A percentile compares a stretch with the other conserved stretches of the same genome.
Evolutionary conservation across 139 green algal species (phyloP).

Genomic region (Yamagishiella unicocca): DNA sequence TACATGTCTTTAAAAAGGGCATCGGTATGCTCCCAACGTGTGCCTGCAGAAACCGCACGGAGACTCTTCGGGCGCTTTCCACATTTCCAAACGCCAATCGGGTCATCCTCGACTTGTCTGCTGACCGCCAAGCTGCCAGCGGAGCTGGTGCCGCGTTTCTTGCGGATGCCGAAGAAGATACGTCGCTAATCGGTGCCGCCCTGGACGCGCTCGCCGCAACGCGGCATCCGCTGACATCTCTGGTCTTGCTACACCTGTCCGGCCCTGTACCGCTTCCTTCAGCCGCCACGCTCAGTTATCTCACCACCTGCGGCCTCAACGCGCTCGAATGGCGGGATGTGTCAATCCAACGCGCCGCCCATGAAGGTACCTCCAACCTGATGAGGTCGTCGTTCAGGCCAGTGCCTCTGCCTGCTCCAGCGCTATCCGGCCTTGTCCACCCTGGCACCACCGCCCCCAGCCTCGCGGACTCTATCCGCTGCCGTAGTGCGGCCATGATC

Average conservation of each 20-base stretch:
- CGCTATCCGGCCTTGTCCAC: neutral
- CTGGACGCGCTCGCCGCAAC: neutral
- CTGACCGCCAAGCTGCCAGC: too few relatives aligned
- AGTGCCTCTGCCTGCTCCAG: too few relatives aligned
- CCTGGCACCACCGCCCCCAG: too few relatives aligned
- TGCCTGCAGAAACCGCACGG: neutral
- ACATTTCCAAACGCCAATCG: neutral
- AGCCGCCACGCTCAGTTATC: neutral
- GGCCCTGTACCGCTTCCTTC: neutral
- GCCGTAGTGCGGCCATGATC: neutral
- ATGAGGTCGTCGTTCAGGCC: neutral
- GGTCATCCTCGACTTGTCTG: neutral
- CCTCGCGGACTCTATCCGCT: neutral
- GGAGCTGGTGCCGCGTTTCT: too few relatives aligned
- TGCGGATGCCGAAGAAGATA: too few relatives aligned
- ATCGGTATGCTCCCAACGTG: too few relatives aligned
- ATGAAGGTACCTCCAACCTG: neutral
- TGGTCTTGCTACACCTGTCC: neutral
- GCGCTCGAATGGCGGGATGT: neutral
- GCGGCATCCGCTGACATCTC: neutral
- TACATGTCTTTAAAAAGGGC: too few relatives aligned
- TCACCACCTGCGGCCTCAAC: neutral
- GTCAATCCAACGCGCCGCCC: constrained; percentile 3
- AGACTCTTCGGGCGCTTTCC: neutral
- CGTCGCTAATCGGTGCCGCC: neutral